phyloP scores from a whole-genome alignment of 2,329 filamentous ascomycete genomes.

The Pseudocercospora crystallina region DNA sequence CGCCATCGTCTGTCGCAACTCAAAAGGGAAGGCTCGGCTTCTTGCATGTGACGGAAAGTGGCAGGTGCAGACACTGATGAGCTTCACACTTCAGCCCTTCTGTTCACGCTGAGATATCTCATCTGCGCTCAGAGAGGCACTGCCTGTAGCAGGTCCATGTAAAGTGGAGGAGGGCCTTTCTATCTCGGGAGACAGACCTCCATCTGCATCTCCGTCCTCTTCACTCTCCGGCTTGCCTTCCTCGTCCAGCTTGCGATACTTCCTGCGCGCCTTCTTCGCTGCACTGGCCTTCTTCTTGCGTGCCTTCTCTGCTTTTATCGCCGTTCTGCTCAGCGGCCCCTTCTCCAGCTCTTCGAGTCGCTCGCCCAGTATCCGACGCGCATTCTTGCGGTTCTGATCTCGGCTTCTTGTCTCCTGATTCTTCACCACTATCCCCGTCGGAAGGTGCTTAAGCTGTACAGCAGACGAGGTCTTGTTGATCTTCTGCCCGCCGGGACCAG shows the following conservation, averaged over 20 bases:
- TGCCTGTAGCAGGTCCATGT: no score
- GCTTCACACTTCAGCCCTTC: no score
- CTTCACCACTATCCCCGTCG: conserved; percentile 91
- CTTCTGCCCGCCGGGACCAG: conserved; percentile 91
- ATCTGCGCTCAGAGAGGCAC: no score
- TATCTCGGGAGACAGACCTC: background rate
- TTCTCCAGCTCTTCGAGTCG: conserved; percentile 72
- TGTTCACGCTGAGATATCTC: no score
- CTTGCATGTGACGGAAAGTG: no score
- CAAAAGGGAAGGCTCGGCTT: no score
- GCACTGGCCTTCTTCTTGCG: conserved; percentile 72
- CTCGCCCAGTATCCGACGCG: conserved; percentile 73
- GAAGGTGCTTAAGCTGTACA: conserved; percentile 86
- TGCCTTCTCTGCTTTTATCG: conserved; percentile 63
- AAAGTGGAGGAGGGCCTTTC: no score
- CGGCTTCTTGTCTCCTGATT: conserved; percentile 87
- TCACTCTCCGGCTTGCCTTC: conserved; percentile 26
- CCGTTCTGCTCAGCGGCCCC: conserved; percentile 67
- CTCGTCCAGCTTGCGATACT: conserved; percentile 66
- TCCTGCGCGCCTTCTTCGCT: conserved; percentile 78
- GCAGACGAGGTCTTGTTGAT: conserved; percentile 98
- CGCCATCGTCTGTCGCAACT: no score
- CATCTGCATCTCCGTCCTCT: background rate
- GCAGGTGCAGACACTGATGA: no score
- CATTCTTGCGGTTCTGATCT: conserved; percentile 82